A percentile compares a stretch with the other conserved stretches of the same genome.
phyloP scores from a whole-genome alignment of 2,329 filamentous ascomycete genomes.

The Delphinella strobiligena region DNA sequence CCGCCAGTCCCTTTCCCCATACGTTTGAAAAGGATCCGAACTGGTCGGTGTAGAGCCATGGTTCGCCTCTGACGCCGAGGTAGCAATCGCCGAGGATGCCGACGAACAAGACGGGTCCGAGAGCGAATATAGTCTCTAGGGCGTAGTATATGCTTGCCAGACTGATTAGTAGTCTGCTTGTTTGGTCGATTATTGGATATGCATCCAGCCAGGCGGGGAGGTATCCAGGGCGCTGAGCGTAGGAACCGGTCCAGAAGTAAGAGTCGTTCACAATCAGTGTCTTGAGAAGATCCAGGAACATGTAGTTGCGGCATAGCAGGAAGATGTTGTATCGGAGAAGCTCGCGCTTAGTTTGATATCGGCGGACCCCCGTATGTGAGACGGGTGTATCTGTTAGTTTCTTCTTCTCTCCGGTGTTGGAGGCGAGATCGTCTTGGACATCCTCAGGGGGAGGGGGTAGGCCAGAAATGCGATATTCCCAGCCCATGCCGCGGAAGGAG shows the following conservation, averaged over 20 bases:
- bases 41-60: constrained; percentile 49
- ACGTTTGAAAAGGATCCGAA: constrained; percentile 45
- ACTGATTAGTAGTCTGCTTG: constrained; percentile 46
- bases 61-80: constrained; percentile 47
- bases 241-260: constrained; percentile 49
- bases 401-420: constrained; percentile 14
- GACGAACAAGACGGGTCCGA: constrained; percentile 49
- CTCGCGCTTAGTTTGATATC: constrained; percentile 21
- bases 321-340: constrained; percentile 23
- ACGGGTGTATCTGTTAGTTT: constrained; percentile 8
- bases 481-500: constrained; percentile 48
- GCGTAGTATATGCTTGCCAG: constrained; percentile 46
- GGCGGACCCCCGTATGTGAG: constrained; percentile 23
- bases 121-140: constrained; percentile 48
- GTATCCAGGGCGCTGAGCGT: constrained; percentile 36
- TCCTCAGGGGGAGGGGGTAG: constrained; percentile 32
- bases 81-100: constrained; percentile 46
- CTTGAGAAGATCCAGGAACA: constrained; percentile 59
- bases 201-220: constrained; percentile 30
- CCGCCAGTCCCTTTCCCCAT: constrained; percentile 58
- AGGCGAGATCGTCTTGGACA: constrained; percentile 26
- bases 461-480: constrained; percentile 44
- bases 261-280: constrained; percentile 61
- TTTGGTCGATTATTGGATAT: constrained; percentile 29
- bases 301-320: constrained; percentile 44